Evolutionary conservation across 2,329 filamentous ascomycete genomes (phyloP).

Genomic region (Fusarium sulawesiense): DNA sequence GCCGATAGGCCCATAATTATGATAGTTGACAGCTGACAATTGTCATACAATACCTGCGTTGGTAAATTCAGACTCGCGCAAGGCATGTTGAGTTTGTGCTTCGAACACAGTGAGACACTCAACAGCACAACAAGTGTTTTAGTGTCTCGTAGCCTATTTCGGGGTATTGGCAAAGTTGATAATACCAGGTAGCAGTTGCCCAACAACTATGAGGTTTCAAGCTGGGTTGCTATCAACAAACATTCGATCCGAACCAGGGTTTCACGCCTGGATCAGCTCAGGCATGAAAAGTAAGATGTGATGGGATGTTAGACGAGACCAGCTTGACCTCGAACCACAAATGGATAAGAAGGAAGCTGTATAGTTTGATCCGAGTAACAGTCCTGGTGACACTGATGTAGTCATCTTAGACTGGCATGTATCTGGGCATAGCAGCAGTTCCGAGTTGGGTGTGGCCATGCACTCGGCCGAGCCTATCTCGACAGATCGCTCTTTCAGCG

Average conservation of each 20-base stretch:
- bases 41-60: background rate
- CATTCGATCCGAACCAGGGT: conserved; percentile 19
- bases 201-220: conserved; percentile 11
- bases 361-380: conserved; percentile 30
- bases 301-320: background rate
- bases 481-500: background rate
- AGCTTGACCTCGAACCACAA: conserved; percentile 10
- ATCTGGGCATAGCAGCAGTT: background rate
- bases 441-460: background rate
- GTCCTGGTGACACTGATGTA: conserved; percentile 25
- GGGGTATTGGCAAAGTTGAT: background rate
- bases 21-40: background rate
- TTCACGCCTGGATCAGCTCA: conserved; percentile 3
- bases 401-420: conserved; percentile 19
- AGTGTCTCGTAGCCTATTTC: background rate
- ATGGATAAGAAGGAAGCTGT: conserved; percentile 15
- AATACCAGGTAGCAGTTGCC: background rate
- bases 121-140: background rate
- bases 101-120: background rate
- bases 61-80: background rate
- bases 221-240: conserved; percentile 9
- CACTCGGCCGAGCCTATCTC: conserved; percentile 1
- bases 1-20: background rate
- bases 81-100: background rate
- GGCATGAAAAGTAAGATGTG: conserved; percentile 1